Evolutionary conservation across 176 grass and related monocot genomes (phyloP), one percentile per base, ranked within the genome.

Genomic region (Puya raimondii): DNA sequence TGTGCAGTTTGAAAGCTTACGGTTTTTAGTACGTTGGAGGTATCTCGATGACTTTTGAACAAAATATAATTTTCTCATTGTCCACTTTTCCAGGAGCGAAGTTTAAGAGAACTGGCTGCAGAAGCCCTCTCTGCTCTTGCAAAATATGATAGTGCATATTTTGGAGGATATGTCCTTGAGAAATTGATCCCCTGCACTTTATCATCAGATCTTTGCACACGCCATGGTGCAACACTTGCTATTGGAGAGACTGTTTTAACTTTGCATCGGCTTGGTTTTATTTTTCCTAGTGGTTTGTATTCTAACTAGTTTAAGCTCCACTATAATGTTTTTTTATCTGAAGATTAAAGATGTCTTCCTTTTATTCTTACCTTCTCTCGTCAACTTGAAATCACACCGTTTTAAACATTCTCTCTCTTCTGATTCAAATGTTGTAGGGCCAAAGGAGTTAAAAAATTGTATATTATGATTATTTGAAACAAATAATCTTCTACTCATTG

Each of bases 171-270:
- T 85, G 89, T 84, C 75, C 76, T 97, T 49, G 65, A 83, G 47
- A 92, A 92, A 66, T 74, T 97, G 71, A 79, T 97, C 85, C 89
- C 86, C 15, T 83, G 78, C 80, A 97, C 89, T 81, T 75, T 97
- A 33, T 97, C 93, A 66, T 85, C 77, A 21, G 89, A 97, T 74
- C 73, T 97, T 66, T 97, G 89, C 76, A 92, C 89, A 82, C 86
- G 93, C 27, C 93, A 97, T 89, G 93, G 93, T 75, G 84, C 93
- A 49, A 92, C 88, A 76, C 78, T 97, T 78, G 93, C 93, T 80
- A 84, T 74, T 68, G 93, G 79, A 3, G 89, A 97, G 77, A 80
- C 90, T 87, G 67, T 79, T 74, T 76, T 90, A 29, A 90, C 78
- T 72, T 74, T 92, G 79, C 76, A 92, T 79, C 76, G 71, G 63